Evolutionary conservation across 169 alveolate species (phyloP), one percentile per base, ranked within the genome.

Genomic region (Cryptosporidium tyzzeri): DNA sequence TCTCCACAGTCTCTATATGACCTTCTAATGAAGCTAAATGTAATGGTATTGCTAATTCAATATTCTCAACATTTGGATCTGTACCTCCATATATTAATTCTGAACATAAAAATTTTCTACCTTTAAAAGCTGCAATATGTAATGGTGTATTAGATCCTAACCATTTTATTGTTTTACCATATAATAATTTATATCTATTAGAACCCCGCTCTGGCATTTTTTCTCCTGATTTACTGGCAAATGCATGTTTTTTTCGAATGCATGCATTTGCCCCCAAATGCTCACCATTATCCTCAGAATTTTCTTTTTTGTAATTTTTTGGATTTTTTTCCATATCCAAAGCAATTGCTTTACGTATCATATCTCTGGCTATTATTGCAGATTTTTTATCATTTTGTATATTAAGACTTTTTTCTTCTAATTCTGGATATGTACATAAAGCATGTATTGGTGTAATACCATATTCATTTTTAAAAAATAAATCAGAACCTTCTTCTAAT

Each of bases 11-110:
- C 59, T 92, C 96, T 21, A 58, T 35, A 41, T 95, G 96, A 26
- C 97, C 98, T 37, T 91, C 93, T 14, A 93, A 55, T 18, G 96
- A 86, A 16, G 98, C 98, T 84, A 96, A 69, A 71, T 96, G 98
- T 26, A 96, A 86, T 39, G 98, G 96, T 26, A 95, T 94, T n/a
- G 97, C 97, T 8, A 96, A 95, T 80, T 96, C 98, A 23, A 61
- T 92, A 84, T 95, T 96, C 51, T 91, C 70, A 39, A 86, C 74
- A 70, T 84, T 92, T 21, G 95, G 95, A 29, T 86, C 92, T 3
- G 93, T 73, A 10, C 97, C 97, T 55, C 94, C 86, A 58, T 93
- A 93, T 48, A 95, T 70, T 69, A 96, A 91, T 65, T 94, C 96
- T 70, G 94, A 85, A n/a, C 93, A 93, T 41, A 96, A 70, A 14